Evolutionary conservation across 257 asterid species (phyloP), one percentile per base, ranked within the genome.

Genomic region (Nicotiana undulata): DNA sequence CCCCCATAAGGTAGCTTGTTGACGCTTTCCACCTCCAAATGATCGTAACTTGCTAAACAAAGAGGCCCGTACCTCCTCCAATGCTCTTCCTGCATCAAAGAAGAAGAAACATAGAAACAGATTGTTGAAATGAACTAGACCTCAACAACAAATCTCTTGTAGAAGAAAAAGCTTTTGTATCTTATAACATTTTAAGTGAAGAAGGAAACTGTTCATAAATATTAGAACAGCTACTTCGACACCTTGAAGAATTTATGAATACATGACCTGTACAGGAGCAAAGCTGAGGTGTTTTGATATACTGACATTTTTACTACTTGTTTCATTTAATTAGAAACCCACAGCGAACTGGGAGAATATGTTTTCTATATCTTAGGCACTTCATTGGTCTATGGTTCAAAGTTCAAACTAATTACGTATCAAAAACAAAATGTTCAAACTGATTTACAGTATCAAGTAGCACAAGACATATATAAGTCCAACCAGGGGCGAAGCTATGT

Each of bases 21-120:
- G 97, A 64, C 97, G 97, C 86, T 90, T 96, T 70, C 94, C 81
- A 65, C 95, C 91, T 75, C 87, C 82, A 79, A 89, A 68, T 59
- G 85, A 88, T 68, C 82, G 89, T 16, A 94, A 84, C 83, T 86
- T 91, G 90, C 85, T 96, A 80, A 90, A 94, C 88, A 96, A 60
- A 6, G 99, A 91, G 2, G 96, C 91, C 0, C 98, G 93, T 10
- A 89, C 83, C 81, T 94, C 98, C 89, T 96, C 99, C 88, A 94
- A 83, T 67, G 97, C 98, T 90, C 86, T 89, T 83, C 98, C 99
- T 96, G 75, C 74, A 63, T 51, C 44, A 34, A 37, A 63, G 22
- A 76, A 60, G 34, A 31, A 76, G 79, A 28, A 75, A 61, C 82
- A 78, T 10, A 40, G 31, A 20, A 11, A 10, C 26, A 32, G 20